Conservation (phyloP, 1,284 basidiomycete genomes). For the Cryptococcus hybrid region DNA sequence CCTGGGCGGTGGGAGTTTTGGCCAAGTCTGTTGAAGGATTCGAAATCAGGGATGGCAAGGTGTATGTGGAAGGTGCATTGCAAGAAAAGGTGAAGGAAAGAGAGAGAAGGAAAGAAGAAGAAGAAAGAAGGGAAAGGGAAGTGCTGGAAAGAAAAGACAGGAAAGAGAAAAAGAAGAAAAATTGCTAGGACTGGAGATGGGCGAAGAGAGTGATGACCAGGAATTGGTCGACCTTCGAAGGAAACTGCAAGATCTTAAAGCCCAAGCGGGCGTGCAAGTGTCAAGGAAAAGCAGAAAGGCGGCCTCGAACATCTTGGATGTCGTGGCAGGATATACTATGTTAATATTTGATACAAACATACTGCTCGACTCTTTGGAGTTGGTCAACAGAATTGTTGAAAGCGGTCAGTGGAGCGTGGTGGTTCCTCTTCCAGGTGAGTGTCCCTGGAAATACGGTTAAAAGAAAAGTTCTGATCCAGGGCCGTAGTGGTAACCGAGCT, state of each 20-base stretch:
- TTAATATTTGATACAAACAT: slow-evolving; percentile 96
- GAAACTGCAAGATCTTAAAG: slow-evolving; percentile 48
- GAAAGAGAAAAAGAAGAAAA: slow-evolving; percentile 55
- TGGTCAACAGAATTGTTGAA: slow-evolving; percentile 74
- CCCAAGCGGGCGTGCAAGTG: slow-evolving; percentile 29
- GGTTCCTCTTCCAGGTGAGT: slow-evolving; percentile 70
- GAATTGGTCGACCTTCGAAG: slow-evolving; percentile 76
- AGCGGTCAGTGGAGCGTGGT: slow-evolving; percentile 81
- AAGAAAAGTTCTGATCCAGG: neutral
- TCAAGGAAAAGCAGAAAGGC: slow-evolving; percentile 16
- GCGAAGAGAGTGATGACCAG: slow-evolving; percentile 61
- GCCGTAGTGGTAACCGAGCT: slow-evolving; percentile 83
- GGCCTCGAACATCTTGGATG: slow-evolving; percentile 54
- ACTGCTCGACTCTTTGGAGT: slow-evolving; percentile 71
- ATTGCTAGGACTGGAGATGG: slow-evolving; percentile 62
- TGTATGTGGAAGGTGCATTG: slow-evolving; percentile 64
- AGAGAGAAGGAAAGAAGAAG: slow-evolving; percentile 57
- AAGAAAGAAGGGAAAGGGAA: slow-evolving; percentile 48
- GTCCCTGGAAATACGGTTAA: neutral
- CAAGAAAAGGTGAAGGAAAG: slow-evolving; percentile 67
- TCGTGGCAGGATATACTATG: slow-evolving; percentile 81
- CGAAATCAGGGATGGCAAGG: slow-evolving; percentile 54
- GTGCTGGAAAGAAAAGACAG: slow-evolving; percentile 50
- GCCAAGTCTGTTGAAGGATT: slow-evolving; percentile 74
- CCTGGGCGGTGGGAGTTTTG: slow-evolving; percentile 68